Conservation (phyloP, 495 filamentous ascomycete genomes). For the Penicillium samsonianum region DNA sequence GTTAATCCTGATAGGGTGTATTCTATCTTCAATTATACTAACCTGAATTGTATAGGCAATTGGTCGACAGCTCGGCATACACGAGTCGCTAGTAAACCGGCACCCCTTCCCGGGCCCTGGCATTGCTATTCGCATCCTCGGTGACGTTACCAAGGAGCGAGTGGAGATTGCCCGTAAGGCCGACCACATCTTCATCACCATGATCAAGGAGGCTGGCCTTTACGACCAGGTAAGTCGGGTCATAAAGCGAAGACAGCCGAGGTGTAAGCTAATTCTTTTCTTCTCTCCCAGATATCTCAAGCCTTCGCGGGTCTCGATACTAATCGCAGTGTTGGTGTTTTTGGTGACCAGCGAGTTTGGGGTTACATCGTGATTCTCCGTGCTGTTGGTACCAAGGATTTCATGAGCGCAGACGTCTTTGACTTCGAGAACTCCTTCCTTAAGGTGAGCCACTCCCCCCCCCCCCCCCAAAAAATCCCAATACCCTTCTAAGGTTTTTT, state of each 20-base stretch:
- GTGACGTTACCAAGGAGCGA: constrained; percentile 78
- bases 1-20: no score
- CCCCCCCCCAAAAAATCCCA: no score
- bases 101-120: constrained; percentile 83
- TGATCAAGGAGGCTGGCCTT: constrained; percentile 81
- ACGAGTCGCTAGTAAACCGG: constrained; percentile 76
- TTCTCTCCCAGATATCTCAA: no score
- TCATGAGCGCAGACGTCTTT: no score
- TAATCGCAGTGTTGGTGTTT: constrained; percentile 24
- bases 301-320: neutral
- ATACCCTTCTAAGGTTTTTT: no score
- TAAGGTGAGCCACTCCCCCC: no score
- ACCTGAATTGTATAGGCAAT: no score
- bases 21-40: no score
- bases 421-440: no score
- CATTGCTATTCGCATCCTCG: constrained; percentile 84
- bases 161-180: constrained; percentile 81
- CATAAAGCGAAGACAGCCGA: no score
- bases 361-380: constrained; percentile 31
- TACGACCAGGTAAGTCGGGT: constrained; percentile 57
- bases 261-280: no score
- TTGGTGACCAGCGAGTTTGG: constrained; percentile 29
- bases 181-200: constrained; percentile 80
- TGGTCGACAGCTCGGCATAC: constrained; percentile 73
- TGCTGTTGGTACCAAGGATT: constrained; percentile 23